Conservation (phyloP, 73 alveolate species). For the Tetrahymena thermophila region DNA sequence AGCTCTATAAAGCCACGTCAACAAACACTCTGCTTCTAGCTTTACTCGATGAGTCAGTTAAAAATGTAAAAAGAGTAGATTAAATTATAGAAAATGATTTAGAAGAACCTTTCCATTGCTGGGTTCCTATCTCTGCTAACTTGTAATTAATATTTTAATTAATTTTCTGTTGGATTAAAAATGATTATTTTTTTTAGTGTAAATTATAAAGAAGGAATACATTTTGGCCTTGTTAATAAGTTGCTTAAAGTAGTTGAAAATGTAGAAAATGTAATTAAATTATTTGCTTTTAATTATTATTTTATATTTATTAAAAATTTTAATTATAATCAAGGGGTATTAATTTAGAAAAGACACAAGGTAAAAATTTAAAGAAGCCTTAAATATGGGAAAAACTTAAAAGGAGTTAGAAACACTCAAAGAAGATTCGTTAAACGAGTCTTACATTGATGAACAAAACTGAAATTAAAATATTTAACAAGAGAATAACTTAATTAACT, state of each 20-base stretch:
- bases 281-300: not conserved
- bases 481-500: not conserved
- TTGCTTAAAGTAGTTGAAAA: constrained; percentile 17
- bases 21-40: constrained; percentile 13
- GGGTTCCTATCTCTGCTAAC: constrained; percentile 39
- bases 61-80: constrained; percentile 35
- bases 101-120: constrained; percentile 45
- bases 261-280: constrained; percentile 7
- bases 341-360: not conserved
- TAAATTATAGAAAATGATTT: constrained; percentile 33
- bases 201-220: constrained; percentile 28
- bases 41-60: constrained; percentile 20
- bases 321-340: not conserved
- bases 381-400: not conserved
- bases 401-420: not conserved
- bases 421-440: not conserved
- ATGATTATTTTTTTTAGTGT: not conserved
- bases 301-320: not conserved
- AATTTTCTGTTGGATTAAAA: no score
- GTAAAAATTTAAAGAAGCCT: not conserved
- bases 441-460: not conserved
- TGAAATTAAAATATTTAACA: not conserved
- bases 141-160: not conserved
- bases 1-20: constrained; percentile 55
- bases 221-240: constrained; percentile 14